These are phyloP conservation scores for Hypoxylon rickii DNA, from an alignment of 495 filamentous ascomycete genomes.

Conservation along the genomic window DNA sequence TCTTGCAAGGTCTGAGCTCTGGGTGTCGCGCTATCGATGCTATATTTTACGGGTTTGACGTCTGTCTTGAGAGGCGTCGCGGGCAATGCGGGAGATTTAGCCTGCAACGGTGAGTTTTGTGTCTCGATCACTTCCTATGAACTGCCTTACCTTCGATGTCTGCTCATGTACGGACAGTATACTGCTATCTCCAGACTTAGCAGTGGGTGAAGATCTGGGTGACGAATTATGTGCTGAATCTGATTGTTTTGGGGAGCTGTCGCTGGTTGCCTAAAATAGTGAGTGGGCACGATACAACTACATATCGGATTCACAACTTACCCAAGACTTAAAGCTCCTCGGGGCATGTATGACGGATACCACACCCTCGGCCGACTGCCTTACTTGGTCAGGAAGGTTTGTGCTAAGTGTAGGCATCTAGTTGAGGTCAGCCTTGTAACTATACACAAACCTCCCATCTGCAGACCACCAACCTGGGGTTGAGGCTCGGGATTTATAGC, in stretches of 20 bases:
- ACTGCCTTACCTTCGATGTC: conserved; percentile 41
- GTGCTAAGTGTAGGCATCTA: conserved; percentile 64
- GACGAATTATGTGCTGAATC: conserved; percentile 38
- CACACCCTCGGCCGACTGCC: conserved; percentile 69
- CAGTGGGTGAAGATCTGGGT: conserved; percentile 26
- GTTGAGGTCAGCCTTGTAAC: conserved; percentile 30
- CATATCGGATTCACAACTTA: conserved; percentile 45
- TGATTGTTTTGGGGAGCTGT: conserved; percentile 36
- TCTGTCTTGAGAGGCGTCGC: conserved; percentile 71
- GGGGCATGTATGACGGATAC: conserved; percentile 89
- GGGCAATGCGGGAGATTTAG: conserved; percentile 43
- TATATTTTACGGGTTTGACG: conserved; percentile 64
- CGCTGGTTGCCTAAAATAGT: conserved; percentile 42
- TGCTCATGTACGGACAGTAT: conserved; percentile 36
- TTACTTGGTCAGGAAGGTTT: conserved; percentile 58
- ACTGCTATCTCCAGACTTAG: conserved; percentile 27
- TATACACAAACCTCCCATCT: conserved; percentile 39
- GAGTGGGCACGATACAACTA: not conserved
- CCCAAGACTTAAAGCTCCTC: conserved; percentile 76
- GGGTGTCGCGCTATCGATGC: conserved; percentile 73
- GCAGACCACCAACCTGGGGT: conserved; percentile 37
- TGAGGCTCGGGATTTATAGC: conserved; percentile 31
- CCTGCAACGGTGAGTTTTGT: conserved; percentile 34
- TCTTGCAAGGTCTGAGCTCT: conserved; percentile 81
- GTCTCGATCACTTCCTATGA: conserved; percentile 10